Conservation (phyloP, 805 yeast genomes). For the Pichia gijzeniarum region DNA sequence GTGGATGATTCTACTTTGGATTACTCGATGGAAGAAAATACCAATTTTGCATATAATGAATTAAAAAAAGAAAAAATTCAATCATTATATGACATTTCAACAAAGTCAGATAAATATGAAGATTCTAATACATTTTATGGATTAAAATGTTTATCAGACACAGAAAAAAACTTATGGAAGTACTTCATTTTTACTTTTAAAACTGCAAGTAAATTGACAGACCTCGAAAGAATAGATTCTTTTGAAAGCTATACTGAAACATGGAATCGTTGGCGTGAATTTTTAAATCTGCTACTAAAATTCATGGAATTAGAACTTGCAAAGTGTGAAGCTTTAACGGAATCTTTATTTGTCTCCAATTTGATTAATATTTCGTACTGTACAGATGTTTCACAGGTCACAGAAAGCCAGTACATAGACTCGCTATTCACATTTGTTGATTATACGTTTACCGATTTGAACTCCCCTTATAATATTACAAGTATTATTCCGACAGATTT, state of each 20-base stretch:
- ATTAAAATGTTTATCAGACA: constrained; percentile 1
- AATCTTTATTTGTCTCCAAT: neutral
- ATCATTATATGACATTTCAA: constrained; percentile 6
- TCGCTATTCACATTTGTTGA: constrained; percentile 4
- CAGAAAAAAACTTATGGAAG: constrained; percentile 7
- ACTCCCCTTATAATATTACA: neutral
- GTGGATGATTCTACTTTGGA: neutral
- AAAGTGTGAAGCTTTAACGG: neutral
- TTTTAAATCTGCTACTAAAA: neutral
- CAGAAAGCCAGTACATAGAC: constrained; percentile 1
- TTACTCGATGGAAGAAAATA: constrained; percentile 2
- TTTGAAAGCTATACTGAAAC: constrained; percentile 7
- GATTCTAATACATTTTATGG: constrained; percentile 6
- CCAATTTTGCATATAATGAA: neutral
- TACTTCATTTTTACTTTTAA: constrained; percentile 6
- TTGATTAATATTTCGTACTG: neutral
- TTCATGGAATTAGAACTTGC: constrained; percentile 6
- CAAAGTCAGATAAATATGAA: constrained; percentile 7
- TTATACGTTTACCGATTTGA: constrained; percentile 1
- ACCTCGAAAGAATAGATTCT: constrained; percentile 3
- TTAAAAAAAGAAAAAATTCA: constrained; percentile 2
- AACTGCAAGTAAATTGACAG: constrained; percentile 6
- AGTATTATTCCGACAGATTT: constrained; percentile 8
- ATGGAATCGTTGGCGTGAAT: constrained; percentile 12
- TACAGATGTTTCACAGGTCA: neutral